A percentile compares a stretch with the other conserved stretches of the same genome.
Evolutionary conservation across 2,329 filamentous ascomycete species (phyloP).

Genomic region (Fusarium nematophilum): DNA sequence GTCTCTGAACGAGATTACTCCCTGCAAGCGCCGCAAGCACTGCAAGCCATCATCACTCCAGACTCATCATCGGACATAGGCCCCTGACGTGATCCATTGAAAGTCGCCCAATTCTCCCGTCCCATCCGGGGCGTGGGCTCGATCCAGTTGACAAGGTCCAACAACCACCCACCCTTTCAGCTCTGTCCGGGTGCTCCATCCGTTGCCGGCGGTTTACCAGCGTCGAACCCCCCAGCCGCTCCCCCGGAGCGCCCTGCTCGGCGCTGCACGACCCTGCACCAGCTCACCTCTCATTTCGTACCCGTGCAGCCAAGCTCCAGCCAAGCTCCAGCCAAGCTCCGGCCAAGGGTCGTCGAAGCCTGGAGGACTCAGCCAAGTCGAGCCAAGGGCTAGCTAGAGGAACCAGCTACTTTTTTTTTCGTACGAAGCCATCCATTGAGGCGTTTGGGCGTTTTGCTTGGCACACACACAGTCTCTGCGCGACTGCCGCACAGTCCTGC

Average conservation of each 20-base stretch:
- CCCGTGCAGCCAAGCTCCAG: slow-evolving; percentile 13
- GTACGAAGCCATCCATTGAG: slow-evolving; percentile 17
- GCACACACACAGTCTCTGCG: slow-evolving; percentile 35
- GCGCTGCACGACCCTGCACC: too few relatives aligned
- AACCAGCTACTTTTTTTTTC: slow-evolving; percentile 16
- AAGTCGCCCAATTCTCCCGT: slow-evolving; percentile 15
- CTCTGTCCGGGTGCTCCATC: background rate
- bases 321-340: slow-evolving; percentile 32
- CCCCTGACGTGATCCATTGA: background rate
- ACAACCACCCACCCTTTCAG: slow-evolving; percentile 4
- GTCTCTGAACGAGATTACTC: slow-evolving; percentile 5
- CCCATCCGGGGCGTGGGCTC: slow-evolving; percentile 2
- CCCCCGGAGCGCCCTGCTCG: slow-evolving; percentile 1
- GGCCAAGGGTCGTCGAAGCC: slow-evolving; percentile 31
- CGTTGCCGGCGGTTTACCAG: too few relatives aligned
- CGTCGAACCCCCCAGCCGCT: background rate
- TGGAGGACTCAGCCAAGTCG: slow-evolving; percentile 35
- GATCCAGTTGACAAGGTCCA: slow-evolving; percentile 16
- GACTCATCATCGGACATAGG: slow-evolving; percentile 8
- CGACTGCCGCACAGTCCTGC: slow-evolving; percentile 36
- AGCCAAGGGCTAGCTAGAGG: slow-evolving; percentile 33
- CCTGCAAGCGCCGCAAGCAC: slow-evolving; percentile 13
- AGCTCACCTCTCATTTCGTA: slow-evolving; percentile 18
- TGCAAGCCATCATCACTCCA: slow-evolving; percentile 32
- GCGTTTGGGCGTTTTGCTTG: slow-evolving; percentile 37